These are phyloP conservation scores for Viola pubescens DNA, from an alignment of 441 rosid species.

Conservation along the genomic window DNA sequence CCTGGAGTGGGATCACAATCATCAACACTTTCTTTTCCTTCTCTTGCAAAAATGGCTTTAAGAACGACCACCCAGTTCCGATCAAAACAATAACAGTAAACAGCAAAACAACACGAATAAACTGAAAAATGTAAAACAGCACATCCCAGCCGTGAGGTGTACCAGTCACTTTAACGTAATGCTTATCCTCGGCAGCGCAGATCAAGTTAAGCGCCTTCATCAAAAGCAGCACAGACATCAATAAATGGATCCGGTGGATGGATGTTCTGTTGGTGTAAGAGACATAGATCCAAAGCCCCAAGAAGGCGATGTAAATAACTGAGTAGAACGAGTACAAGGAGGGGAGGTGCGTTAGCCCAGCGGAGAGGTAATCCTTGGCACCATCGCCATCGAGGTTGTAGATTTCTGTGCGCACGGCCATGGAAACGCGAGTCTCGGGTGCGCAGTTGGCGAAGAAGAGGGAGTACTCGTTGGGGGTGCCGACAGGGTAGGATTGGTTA, in stretches of 20 bases:
- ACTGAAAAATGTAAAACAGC: slow-evolving; percentile 80
- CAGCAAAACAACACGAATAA: slow-evolving; percentile 62
- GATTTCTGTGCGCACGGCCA: slow-evolving; percentile 69
- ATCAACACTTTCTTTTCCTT: slow-evolving; percentile 85
- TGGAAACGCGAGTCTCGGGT: slow-evolving; percentile 74
- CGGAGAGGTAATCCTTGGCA: slow-evolving; percentile 62
- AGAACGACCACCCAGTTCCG: slow-evolving; percentile 91
- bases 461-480: slow-evolving; percentile 67
- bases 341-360: slow-evolving; percentile 85
- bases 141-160: slow-evolving; percentile 97
- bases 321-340: slow-evolving; percentile 50
- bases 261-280: slow-evolving; percentile 40
- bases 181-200: slow-evolving; percentile 88
- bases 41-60: slow-evolving; percentile 87
- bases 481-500: slow-evolving; percentile 51
- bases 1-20: slow-evolving; percentile 90
- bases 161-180: slow-evolving; percentile 74
- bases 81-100: slow-evolving; percentile 86
- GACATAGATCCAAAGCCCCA: slow-evolving; percentile 57
- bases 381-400: slow-evolving; percentile 62
- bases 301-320: slow-evolving; percentile 42
- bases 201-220: slow-evolving; percentile 82
- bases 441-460: slow-evolving; percentile 89
- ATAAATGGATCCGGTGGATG: slow-evolving; percentile 73
- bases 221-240: slow-evolving; percentile 67